A percentile compares a stretch with the other conserved stretches of the same genome.
phyloP scores from a whole-genome alignment of 257 asterid species.

The Lavandula angustifolia region DNA sequence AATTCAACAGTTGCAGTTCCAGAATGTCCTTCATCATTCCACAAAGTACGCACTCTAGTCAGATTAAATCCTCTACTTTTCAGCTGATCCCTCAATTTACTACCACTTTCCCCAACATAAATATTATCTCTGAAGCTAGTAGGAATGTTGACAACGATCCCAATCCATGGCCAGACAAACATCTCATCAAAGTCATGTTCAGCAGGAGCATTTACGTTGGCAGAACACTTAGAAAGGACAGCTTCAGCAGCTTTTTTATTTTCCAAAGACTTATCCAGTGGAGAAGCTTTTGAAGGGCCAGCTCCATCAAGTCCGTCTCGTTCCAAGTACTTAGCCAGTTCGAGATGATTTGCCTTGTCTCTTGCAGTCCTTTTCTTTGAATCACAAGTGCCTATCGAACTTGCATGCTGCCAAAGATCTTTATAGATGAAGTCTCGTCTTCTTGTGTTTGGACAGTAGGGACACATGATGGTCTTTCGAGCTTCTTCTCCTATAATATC shows the following conservation, averaged over 20 bases:
- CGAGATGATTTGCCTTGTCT: slow-evolving; percentile 77
- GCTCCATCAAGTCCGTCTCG: slow-evolving; percentile 19
- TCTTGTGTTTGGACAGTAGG: slow-evolving; percentile 27
- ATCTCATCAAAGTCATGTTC: slow-evolving; percentile 65
- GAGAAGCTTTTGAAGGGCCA: slow-evolving; percentile 40
- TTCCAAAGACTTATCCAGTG: slow-evolving; percentile 55
- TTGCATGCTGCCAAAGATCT: slow-evolving; percentile 35
- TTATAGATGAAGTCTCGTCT: slow-evolving; percentile 25
- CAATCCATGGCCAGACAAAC: slow-evolving; percentile 98
- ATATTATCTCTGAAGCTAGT: slow-evolving; percentile 58
- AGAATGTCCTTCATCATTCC: slow-evolving; percentile 80
- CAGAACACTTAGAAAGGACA: slow-evolving; percentile 46
- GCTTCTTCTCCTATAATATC: slow-evolving; percentile 72
- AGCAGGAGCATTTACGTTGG: slow-evolving; percentile 48
- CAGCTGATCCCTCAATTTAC: slow-evolving; percentile 65
- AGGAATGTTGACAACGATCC: slow-evolving; percentile 66
- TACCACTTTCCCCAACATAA: slow-evolving; percentile 77
- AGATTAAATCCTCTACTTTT: slow-evolving; percentile 64
- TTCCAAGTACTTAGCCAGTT: slow-evolving; percentile 67
- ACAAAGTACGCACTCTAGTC: slow-evolving; percentile 69
- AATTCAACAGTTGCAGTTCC: slow-evolving; percentile 87
- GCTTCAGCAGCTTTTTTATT: slow-evolving; percentile 42
- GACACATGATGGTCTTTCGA: slow-evolving; percentile 46
- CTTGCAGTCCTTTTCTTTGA: slow-evolving; percentile 24
- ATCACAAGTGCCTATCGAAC: slow-evolving; percentile 12